Percentiles rank a stretch among this genome's conserved stretches.
These are phyloP conservation scores for Gracilariopsis chorda DNA, from an alignment of 23 red algal species.

Conservation along the genomic window DNA sequence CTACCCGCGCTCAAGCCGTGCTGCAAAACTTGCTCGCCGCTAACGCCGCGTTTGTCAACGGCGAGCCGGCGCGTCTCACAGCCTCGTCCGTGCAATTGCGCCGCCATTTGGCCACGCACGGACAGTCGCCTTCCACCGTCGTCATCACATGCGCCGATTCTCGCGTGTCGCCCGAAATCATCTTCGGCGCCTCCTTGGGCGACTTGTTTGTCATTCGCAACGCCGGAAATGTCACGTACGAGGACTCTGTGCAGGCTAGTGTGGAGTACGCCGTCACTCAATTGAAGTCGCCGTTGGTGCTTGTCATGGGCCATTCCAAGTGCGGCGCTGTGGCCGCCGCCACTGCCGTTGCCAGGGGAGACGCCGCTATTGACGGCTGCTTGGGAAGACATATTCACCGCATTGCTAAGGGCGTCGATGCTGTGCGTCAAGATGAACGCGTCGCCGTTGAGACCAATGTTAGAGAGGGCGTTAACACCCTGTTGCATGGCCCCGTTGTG, in stretches of 20 bases:
- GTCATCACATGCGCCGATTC: conserved; percentile 81
- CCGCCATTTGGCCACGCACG: conserved; percentile 34
- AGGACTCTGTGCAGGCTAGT: conserved; percentile 40
- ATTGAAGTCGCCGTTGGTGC: conserved; percentile 53
- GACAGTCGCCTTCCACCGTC: conserved; percentile 61
- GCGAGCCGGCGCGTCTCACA: background rate
- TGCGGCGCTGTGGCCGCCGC: conserved; percentile 82
- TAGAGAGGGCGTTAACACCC: background rate
- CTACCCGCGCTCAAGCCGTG: background rate
- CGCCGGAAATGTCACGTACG: conserved; percentile 69
- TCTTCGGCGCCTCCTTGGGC: conserved; percentile 70
- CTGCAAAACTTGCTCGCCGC: conserved; percentile 4
- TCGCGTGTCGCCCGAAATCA: conserved; percentile 66
- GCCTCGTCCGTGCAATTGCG: background rate
- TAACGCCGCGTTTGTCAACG: conserved; percentile 45
- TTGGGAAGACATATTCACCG: background rate
- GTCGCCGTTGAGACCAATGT: conserved; percentile 27
- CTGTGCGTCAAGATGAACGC: background rate
- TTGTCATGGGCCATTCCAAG: conserved; percentile 80
- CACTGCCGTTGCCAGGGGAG: conserved; percentile 6
- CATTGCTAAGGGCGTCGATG: conserved; percentile 22
- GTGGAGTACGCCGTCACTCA: conserved; percentile 63
- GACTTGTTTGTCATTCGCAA: conserved; percentile 74
- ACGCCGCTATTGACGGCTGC: background rate
- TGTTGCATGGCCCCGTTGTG: background rate